Evolutionary conservation across 2,329 filamentous ascomycete species (phyloP).

Genomic region (Stachybotrys chartarum): DNA sequence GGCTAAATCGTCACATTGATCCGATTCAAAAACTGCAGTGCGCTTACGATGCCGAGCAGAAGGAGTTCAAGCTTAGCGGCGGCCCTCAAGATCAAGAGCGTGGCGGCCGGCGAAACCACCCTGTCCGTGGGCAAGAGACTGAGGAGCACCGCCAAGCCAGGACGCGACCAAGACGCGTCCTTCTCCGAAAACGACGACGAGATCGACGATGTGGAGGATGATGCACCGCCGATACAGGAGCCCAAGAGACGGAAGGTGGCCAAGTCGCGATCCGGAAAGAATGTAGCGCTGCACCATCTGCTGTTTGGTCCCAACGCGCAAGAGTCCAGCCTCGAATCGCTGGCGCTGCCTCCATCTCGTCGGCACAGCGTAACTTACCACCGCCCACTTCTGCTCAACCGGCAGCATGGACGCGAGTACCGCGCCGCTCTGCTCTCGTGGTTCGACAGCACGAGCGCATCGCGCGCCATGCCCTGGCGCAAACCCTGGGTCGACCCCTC

Average conservation of each 20-base stretch:
- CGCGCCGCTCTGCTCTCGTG: slow-evolving; percentile 36
- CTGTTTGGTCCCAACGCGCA: neutral
- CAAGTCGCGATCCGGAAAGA: neutral
- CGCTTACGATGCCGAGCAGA: neutral
- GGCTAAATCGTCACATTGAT: neutral
- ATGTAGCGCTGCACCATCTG: neutral
- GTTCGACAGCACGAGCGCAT: slow-evolving; percentile 40
- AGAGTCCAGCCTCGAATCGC: neutral
- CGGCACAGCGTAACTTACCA: slow-evolving; percentile 39
- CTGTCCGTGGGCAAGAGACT: neutral
- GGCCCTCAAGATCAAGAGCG: neutral
- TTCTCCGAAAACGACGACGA: neutral
- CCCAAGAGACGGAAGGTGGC: neutral
- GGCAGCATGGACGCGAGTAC: slow-evolving; percentile 8
- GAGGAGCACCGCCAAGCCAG: neutral
- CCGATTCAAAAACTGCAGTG: neutral
- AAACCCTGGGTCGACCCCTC: slow-evolving; percentile 47
- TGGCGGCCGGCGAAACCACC: neutral
- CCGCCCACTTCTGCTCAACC: slow-evolving; percentile 37
- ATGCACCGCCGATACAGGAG: neutral
- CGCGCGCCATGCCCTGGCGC: slow-evolving; percentile 52
- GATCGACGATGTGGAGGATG: neutral
- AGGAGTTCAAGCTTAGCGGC: neutral
- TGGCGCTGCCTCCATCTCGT: slow-evolving; percentile 5
- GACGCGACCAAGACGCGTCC: neutral